phyloP scores from a whole-genome alignment of 768 basidiomycete species.

The Russula brevipes region DNA sequence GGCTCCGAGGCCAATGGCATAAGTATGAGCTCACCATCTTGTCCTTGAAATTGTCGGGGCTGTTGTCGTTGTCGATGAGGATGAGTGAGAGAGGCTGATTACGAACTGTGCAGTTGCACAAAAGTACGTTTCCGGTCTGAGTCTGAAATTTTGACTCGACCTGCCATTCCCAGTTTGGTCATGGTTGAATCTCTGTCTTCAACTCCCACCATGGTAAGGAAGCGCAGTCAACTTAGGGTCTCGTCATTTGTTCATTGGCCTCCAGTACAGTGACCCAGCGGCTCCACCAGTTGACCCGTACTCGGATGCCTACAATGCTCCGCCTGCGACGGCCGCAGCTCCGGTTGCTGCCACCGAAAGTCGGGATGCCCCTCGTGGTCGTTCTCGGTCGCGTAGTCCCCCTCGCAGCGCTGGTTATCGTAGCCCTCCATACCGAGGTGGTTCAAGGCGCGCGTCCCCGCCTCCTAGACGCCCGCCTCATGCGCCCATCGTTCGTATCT shows the following conservation, averaged over 20 bases:
- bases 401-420: slow-evolving; percentile 59
- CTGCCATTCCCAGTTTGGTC: slow-evolving; percentile 28
- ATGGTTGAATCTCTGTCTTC: slow-evolving; percentile 30
- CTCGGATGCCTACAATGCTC: slow-evolving; percentile 73
- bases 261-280: slow-evolving; percentile 61
- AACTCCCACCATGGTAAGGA: slow-evolving; percentile 67
- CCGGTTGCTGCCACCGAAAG: slow-evolving; percentile 39
- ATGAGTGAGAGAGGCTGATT: slow-evolving; percentile 44
- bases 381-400: slow-evolving; percentile 66
- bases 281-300: slow-evolving; percentile 69
- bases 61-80: slow-evolving; percentile 35
- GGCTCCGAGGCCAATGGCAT: slow-evolving; percentile 24
- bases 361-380: slow-evolving; percentile 56
- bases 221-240: slow-evolving; percentile 31
- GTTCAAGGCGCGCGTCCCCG: slow-evolving; percentile 40
- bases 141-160: slow-evolving; percentile 22
- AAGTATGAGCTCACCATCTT: slow-evolving; percentile 75
- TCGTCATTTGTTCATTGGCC: slow-evolving; percentile 18
- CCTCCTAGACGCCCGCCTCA: slow-evolving; percentile 60
- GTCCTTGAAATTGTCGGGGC: slow-evolving; percentile 37
- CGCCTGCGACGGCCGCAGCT: slow-evolving; percentile 46
- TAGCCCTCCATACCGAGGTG: slow-evolving; percentile 51
- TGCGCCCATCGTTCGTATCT: slow-evolving; percentile 63
- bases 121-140: slow-evolving; percentile 37
- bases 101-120: slow-evolving; percentile 55